Conservation (phyloP, 345 rosid genomes). For the Eucalyptus brandiana region DNA sequence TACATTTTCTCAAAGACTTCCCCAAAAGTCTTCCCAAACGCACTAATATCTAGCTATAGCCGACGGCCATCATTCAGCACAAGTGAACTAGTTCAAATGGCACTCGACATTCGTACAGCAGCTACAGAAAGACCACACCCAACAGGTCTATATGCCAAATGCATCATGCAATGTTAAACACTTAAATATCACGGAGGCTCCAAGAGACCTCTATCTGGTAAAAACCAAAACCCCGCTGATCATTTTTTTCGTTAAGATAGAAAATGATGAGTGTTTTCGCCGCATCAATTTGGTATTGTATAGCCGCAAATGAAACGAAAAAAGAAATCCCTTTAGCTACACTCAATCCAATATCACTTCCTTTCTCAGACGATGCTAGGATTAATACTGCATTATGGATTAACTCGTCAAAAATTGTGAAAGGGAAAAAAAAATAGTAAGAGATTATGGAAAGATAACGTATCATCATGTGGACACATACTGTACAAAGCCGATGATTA, state of each 20-base stretch:
- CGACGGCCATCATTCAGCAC: not conserved
- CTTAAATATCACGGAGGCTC: not conserved
- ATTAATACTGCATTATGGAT: not conserved
- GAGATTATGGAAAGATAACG: not conserved
- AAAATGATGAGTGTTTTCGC: not conserved
- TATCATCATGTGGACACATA: not conserved
- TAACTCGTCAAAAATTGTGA: not conserved
- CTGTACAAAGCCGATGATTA: conserved; percentile 10
- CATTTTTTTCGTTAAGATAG: not conserved
- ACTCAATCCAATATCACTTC: not conserved
- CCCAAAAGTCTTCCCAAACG: too few relatives aligned
- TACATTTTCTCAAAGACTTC: too few relatives aligned
- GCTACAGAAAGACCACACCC: not conserved
- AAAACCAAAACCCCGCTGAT: not conserved
- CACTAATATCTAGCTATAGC: not conserved
- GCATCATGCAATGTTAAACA: not conserved
- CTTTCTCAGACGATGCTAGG: not conserved
- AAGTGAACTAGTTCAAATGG: not conserved
- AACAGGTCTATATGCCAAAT: not conserved
- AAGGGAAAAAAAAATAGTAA: not conserved
- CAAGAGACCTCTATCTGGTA: not conserved
- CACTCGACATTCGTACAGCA: not conserved
- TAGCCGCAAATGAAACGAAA: not conserved
- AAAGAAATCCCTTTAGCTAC: not conserved
- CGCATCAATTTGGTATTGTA: not conserved